Evolutionary conservation across 345 rosid species (phyloP), one percentile per base, ranked within the genome.

Genomic region (Populus euphratica): DNA sequence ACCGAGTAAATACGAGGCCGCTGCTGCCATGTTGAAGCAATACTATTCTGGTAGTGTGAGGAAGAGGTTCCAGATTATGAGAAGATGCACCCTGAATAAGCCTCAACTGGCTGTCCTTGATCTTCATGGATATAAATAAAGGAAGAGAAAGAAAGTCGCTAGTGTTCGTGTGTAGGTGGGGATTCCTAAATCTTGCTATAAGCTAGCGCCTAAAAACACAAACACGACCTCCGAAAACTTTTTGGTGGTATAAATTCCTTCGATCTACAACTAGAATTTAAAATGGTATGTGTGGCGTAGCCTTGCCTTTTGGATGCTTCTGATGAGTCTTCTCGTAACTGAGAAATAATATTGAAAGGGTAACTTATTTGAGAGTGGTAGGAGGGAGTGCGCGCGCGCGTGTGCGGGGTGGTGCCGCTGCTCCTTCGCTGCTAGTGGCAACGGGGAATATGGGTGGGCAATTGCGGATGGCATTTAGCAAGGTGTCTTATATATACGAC

Each of bases 401-500:
- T 38, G 77, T 23, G 63, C 43, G 75, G 80, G 75, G 78, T 25
- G n/a, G 14, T 79, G 82, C 25, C 11, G 70, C 50, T 38, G 71
- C 47, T 10, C 13, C 29, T n/a, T n/a, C 25, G 23, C 41, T n/a
- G 25, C 79, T 35, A 77, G 81, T 72, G 81, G 73, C 12, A 77
- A 74, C 35, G 67, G 25, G 16, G 23, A 33, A 18, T 2, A 16
- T 8, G 73, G 5, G 70, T 18, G 72, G 41, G 21, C 41, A 5
- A 66, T 62, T 71, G 87, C 69, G 73, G 83, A 76, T 87, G 92
- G 90, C 85, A 35, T 86, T 79, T 89, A 84, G 88, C 86, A 74
- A 20, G 27, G 80, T 87, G 92, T 87, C 94, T 75, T 82, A 76
- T 64, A 3, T 59, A 38, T 17, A 13, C 16, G 21, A 16, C 20